A percentile compares a stretch with the other conserved stretches of the same genome.
Conservation (phyloP, 805 yeast genomes). For the Yarrowia sp. region DNA sequence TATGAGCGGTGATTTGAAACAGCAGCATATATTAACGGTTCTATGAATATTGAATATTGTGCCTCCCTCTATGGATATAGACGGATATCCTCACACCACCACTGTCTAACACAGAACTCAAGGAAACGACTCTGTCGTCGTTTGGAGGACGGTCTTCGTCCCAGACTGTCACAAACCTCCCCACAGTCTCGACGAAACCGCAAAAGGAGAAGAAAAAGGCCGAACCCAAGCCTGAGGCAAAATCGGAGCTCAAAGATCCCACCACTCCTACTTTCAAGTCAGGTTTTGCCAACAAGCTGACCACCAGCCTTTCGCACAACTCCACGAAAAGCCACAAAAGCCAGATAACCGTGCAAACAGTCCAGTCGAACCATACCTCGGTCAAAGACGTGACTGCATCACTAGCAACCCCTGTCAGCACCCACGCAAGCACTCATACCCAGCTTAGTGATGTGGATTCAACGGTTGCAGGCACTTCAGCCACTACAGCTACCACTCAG, state of each 20-base stretch:
- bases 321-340: neutral
- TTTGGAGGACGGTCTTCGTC: slow-evolving; percentile 35
- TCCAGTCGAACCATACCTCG: neutral
- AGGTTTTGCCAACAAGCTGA: slow-evolving; percentile 18
- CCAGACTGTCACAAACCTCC: slow-evolving; percentile 19
- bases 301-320: slow-evolving; percentile 5
- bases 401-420: slow-evolving; percentile 8
- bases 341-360: slow-evolving; percentile 21
- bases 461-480: neutral
- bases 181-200: slow-evolving; percentile 17
- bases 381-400: slow-evolving; percentile 5
- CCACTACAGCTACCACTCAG: neutral
- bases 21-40: no score
- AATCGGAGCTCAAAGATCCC: neutral
- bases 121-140: slow-evolving; percentile 30
- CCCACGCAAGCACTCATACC: slow-evolving; percentile 3
- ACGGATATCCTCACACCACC: no score
- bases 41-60: no score
- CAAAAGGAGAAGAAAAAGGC: neutral
- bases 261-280: slow-evolving; percentile 14
- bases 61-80: no score
- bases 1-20: no score
- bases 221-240: no score
- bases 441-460: neutral
- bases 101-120: slow-evolving; percentile 27